Percentiles rank a stretch among this genome's conserved stretches.
Conservation (phyloP, 2,329 filamentous ascomycete genomes). For the Diplocarpon mali region DNA sequence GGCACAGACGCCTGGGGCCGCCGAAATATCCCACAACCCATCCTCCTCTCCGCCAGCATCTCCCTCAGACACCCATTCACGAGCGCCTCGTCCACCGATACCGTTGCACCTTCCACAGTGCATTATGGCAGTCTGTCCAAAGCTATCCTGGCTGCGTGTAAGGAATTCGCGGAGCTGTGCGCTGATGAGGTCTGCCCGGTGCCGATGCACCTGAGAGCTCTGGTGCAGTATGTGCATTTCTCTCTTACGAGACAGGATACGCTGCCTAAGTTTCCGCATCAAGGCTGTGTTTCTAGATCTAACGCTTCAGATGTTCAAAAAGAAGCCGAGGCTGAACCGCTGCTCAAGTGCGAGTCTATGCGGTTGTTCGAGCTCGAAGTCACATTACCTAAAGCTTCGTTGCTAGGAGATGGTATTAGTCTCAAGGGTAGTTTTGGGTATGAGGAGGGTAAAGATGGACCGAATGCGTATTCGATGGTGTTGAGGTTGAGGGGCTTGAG, state of each 20-base stretch:
- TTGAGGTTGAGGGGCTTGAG: constrained; percentile 41
- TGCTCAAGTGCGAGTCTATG: constrained; percentile 31
- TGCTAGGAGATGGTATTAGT: constrained; percentile 48
- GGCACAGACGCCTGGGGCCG: constrained; percentile 46
- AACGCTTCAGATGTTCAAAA: background rate
- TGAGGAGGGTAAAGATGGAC: constrained; percentile 15
- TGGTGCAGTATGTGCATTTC: constrained; percentile 9
- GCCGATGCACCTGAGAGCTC: constrained; percentile 5
- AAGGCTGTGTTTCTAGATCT: background rate
- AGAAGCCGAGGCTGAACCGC: constrained; percentile 3
- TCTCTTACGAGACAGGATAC: constrained; percentile 7
- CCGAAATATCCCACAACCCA: constrained; percentile 43
- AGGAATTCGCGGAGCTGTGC: constrained; percentile 7
- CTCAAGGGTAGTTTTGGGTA: constrained; percentile 35
- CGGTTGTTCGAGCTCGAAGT: constrained; percentile 41
- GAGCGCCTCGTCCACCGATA: constrained; percentile 44
- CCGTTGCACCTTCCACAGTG: constrained; percentile 56
- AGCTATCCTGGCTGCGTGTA: constrained; percentile 38
- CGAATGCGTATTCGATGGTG: constrained; percentile 23
- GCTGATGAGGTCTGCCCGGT: constrained; percentile 1
- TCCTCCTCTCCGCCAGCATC: constrained; percentile 48
- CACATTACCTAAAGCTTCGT: constrained; percentile 55
- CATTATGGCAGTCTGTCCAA: constrained; percentile 67
- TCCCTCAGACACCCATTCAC: constrained; percentile 43
- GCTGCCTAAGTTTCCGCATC: background rate